Base-by-base conservation (phyloP, 169 alveolate species). In the Eimeria necatrix region DNA sequence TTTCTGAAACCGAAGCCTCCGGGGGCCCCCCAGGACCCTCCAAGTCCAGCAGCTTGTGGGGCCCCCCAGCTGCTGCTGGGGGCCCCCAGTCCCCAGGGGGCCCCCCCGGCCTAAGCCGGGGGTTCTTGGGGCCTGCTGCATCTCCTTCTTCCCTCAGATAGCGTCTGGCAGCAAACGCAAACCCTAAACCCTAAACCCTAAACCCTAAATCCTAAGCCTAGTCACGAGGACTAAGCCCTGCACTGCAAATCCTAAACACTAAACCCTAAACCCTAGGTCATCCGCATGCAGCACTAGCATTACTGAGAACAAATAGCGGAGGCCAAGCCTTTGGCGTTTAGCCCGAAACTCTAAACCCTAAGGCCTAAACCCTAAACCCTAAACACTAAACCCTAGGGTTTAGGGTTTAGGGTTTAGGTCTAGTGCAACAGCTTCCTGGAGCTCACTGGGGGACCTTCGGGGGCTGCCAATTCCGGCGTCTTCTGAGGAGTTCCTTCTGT, bases 391-490 rank as follows among this genome's bases (percentile, higher is more conserved):
- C 74, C 74, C 74, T 61, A 61, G 24, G 24, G 26, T n/a, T n/a
- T n/a, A n/a, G n/a, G n/a, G n/a, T n/a, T n/a, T n/a, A n/a, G n/a
- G n/a, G n/a, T n/a, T n/a, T n/a, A n/a, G n/a, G n/a, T n/a, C n/a
- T n/a, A n/a, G n/a, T 8, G 26, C 7, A 16, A 18, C 48, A 9
- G 46, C 48, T 10, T 56, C 68, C 12, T 14, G 68, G 22, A 18
- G 49, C 83, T 22, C 20, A 71, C 83, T 71, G 83, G 24, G 83
- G 83, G 83, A 71, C 83, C 24, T 71, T 16, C 0, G 83, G 83
- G 10, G 83, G 83, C 51, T 71, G 48, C 83, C 83, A 71, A 14
- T 71, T 22, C 14, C 83, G 83, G n/a, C 52, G 46, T 32, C 52
- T 71, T 48, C 3, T 71, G 18, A 26, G 51, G 16, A 71, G 51